Percentiles rank a stretch among this genome's conserved stretches.
phyloP scores from a whole-genome alignment of 495 filamentous ascomycete genomes.

The Neurospora tetraspora region DNA sequence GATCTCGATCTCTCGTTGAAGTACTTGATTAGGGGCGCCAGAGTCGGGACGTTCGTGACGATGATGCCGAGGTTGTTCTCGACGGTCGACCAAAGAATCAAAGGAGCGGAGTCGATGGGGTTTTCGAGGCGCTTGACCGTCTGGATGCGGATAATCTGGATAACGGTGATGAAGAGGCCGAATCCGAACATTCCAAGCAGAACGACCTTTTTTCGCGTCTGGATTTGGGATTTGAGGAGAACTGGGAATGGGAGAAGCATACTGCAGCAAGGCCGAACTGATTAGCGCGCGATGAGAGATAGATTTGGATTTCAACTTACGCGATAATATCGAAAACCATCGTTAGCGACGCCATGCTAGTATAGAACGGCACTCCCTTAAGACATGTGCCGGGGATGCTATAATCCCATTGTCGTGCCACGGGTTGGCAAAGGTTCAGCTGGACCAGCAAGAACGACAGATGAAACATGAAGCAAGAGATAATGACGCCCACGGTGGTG shows the following conservation, averaged over 20 bases:
- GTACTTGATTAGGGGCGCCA: slow-evolving; percentile 39
- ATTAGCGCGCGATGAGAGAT: neutral
- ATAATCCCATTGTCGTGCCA: slow-evolving; percentile 37
- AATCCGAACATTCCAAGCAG: slow-evolving; percentile 39
- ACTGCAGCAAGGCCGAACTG: slow-evolving; percentile 14
- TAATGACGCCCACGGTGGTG: slow-evolving; percentile 24
- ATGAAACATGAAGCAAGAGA: slow-evolving; percentile 23
- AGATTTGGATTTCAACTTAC: slow-evolving; percentile 14
- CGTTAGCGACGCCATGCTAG: slow-evolving; percentile 27
- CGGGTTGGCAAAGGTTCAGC: slow-evolving; percentile 36
- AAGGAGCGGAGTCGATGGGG: slow-evolving; percentile 34
- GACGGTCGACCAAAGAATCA: slow-evolving; percentile 43
- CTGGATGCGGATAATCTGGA: slow-evolving; percentile 46
- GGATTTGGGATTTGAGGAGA: slow-evolving; percentile 34
- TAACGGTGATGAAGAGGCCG: slow-evolving; percentile 43
- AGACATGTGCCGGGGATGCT: slow-evolving; percentile 33
- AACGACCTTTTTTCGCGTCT: slow-evolving; percentile 28
- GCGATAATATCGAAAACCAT: slow-evolving; percentile 41
- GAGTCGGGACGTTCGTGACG: slow-evolving; percentile 38
- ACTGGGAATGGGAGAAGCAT: slow-evolving; percentile 41
- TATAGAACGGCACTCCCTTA: slow-evolving; percentile 33
- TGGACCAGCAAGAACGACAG: slow-evolving; percentile 28
- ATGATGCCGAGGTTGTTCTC: slow-evolving; percentile 44
- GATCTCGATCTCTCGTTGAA: slow-evolving; percentile 19
- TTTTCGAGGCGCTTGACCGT: slow-evolving; percentile 32